Percentiles rank a stretch among this genome's conserved stretches.
Evolutionary conservation across 1,284 basidiomycete genomes (phyloP).

Genomic region (Flammula alnicola): DNA sequence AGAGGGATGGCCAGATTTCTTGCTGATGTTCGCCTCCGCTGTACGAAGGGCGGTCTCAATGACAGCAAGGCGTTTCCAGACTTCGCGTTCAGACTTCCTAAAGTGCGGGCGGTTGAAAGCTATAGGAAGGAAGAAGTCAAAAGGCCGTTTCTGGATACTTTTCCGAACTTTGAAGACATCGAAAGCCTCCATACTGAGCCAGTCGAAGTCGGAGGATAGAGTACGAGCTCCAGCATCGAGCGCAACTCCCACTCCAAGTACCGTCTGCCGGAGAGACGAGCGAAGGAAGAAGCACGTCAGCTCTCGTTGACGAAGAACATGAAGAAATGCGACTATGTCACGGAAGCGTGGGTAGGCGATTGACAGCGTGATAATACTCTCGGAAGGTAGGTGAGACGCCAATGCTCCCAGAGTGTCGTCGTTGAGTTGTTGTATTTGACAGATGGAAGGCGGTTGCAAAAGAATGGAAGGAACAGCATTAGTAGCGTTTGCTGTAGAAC

Average conservation of each 20-base stretch:
- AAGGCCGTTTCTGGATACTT: constrained; percentile 42
- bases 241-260: constrained; percentile 43
- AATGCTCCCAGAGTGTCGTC: constrained; percentile 40
- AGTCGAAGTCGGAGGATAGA: constrained; percentile 47
- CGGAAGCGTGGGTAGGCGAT: constrained; percentile 43
- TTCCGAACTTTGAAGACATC: constrained; percentile 34
- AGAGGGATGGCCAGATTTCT: constrained; percentile 20
- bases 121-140: constrained; percentile 44
- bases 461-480: constrained; percentile 9
- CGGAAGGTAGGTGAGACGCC: constrained; percentile 35
- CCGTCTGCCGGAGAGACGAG: constrained; percentile 35
- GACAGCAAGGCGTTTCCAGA: constrained; percentile 36
- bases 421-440: constrained; percentile 36
- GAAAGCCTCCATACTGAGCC: constrained; percentile 46
- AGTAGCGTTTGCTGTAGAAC: neutral
- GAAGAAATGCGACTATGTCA: constrained; percentile 31
- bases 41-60: constrained; percentile 33
- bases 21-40: constrained; percentile 23
- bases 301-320: constrained; percentile 42
- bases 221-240: constrained; percentile 32
- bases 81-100: constrained; percentile 30
- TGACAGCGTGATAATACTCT: constrained; percentile 39
- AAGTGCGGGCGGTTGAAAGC: constrained; percentile 45
- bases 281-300: constrained; percentile 48
- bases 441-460: constrained; percentile 26